These are phyloP conservation scores for Eutrema salsugineum DNA, from an alignment of 441 rosid genomes.

Conservation along the genomic window DNA sequence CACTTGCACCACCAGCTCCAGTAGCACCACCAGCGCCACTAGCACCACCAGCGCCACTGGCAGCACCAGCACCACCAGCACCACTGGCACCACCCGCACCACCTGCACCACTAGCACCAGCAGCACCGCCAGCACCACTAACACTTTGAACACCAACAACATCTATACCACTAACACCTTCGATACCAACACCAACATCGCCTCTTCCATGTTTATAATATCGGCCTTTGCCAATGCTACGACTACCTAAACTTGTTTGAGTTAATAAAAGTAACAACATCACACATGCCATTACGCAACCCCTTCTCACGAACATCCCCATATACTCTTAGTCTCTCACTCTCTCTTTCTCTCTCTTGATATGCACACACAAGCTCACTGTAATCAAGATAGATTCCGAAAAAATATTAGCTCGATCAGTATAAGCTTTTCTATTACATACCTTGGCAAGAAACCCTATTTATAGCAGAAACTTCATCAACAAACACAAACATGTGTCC, in stretches of 20 bases:
- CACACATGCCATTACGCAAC: background rate
- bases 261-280: background rate
- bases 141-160: no score
- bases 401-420: background rate
- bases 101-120: no score
- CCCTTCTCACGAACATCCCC: background rate
- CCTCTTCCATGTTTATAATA: background rate
- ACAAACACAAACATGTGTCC: background rate
- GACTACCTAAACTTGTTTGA: background rate
- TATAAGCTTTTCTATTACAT: background rate
- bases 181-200: background rate
- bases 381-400: background rate
- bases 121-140: no score
- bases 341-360: background rate
- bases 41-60: no score
- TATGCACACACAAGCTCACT: background rate
- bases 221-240: background rate
- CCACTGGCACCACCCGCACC: no score
- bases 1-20: no score
- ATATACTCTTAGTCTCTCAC: background rate
- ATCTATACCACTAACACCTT: no score
- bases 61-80: no score
- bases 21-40: no score
- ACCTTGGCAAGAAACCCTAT: background rate
- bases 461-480: conserved; percentile 1